Percentiles rank a stretch among this genome's conserved stretches.
Conservation (phyloP, 139 green algal genomes). For the Astrephomene gubernaculifera region DNA sequence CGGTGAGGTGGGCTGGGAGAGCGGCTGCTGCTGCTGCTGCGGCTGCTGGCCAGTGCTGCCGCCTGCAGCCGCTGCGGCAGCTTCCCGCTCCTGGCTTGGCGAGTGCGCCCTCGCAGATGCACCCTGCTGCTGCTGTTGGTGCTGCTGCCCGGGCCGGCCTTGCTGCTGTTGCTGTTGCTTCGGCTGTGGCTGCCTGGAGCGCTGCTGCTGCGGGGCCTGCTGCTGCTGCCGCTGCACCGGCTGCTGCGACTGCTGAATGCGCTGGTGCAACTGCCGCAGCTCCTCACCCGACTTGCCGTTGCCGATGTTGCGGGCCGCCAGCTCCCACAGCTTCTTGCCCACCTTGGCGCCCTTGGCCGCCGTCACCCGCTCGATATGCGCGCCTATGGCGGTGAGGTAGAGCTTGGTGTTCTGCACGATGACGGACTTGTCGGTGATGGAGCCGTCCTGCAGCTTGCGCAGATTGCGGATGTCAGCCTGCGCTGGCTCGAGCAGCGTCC, state of each 20-base stretch:
- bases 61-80: background rate
- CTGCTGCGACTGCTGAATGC: constrained; percentile 10
- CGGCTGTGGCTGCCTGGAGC: background rate
- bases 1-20: too few species aligned
- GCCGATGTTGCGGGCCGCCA: constrained; percentile 18
- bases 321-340: constrained; percentile 40
- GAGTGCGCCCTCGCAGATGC: background rate
- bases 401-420: constrained; percentile 49
- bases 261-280: background rate
- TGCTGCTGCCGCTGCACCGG: constrained; percentile 6
- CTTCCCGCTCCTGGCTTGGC: background rate
- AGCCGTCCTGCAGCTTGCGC: constrained; percentile 49
- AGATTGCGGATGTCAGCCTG: constrained; percentile 29
- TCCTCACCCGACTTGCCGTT: constrained; percentile 32
- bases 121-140: background rate
- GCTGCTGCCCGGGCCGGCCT: background rate
- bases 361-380: constrained; percentile 35
- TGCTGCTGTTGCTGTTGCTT: constrained; percentile 13
- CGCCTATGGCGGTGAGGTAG: constrained; percentile 51
- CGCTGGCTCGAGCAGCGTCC: constrained; percentile 34
- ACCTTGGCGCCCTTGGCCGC: constrained; percentile 27
- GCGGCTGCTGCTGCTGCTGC: background rate
- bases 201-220: background rate
- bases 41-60: background rate
- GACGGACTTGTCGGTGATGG: constrained; percentile 21